Evolutionary conservation across 2,329 filamentous ascomycete species (phyloP).

Genomic region (Exophiala sideris): DNA sequence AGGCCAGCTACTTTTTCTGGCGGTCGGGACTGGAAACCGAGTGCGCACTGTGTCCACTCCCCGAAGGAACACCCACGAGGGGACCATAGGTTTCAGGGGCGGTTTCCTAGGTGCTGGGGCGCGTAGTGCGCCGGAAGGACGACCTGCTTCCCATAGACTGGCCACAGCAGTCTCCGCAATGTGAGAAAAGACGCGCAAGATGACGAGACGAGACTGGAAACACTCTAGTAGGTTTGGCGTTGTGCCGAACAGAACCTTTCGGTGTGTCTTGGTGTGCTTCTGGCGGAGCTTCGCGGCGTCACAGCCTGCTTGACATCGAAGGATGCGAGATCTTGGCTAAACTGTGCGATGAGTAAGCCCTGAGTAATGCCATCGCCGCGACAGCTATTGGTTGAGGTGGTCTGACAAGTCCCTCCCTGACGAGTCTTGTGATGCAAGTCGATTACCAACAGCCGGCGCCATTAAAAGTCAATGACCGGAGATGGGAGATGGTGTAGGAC

Average conservation of each 20-base stretch:
- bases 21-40: not conserved
- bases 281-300: conserved; percentile 13
- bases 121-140: conserved; percentile 9
- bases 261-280: conserved; percentile 2
- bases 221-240: conserved; percentile 10
- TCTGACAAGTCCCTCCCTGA: conserved; percentile 17
- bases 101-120: conserved; percentile 10
- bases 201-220: conserved; percentile 3
- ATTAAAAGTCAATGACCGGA: conserved; percentile 20
- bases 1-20: not conserved
- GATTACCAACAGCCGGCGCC: conserved; percentile 26
- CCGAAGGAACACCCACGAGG: conserved; percentile 12
- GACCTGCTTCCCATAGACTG: not conserved
- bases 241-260: conserved; percentile 3
- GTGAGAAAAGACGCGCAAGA: conserved; percentile 1
- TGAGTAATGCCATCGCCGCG: conserved; percentile 14
- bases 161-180: conserved; percentile 8
- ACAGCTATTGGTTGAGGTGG: conserved; percentile 17
- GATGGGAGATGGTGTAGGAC: conserved; percentile 11
- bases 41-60: not conserved
- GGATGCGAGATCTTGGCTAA: conserved; percentile 15
- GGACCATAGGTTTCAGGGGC: conserved; percentile 13
- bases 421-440: conserved; percentile 26
- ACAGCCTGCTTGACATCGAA: conserved; percentile 6
- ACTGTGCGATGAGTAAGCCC: conserved; percentile 27